Evolutionary conservation across 2,329 filamentous ascomycete species (phyloP), one percentile per base, ranked within the genome.

Genomic region (Colletotrichum chrysophilum): DNA sequence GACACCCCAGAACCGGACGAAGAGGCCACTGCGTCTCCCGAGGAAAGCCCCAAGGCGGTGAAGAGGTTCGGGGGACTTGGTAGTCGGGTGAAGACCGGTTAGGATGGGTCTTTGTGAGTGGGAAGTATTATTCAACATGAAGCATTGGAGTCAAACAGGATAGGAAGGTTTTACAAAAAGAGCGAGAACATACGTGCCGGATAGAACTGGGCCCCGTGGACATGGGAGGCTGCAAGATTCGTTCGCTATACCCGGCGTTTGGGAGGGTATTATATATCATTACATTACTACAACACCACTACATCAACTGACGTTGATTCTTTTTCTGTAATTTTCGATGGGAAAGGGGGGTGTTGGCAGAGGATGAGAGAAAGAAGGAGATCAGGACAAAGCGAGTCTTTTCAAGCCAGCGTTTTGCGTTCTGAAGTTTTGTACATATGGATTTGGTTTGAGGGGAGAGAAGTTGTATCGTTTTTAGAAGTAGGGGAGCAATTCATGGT

Each of bases 61-160:
- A 76, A 74, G 30, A 48, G 56, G 28, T 74, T 74, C n/a, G n/a
- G 32, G 2, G 70, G 65, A 6, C 7, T 76, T 58, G 38, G 38
- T 24, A 74, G 26, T 65, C 74, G 74, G 5, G 70, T 76, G 16
- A 74, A 76, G 70, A 76, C 74, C n/a, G 74, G 74, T 14, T 69
- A 34, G 36, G 67, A 26, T 7, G 8, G 28, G 14, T 52, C 8
- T 4, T 64, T 6, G 30, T 7, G 43, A 52, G 12, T 4, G 43
- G n/a, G n/a, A 13, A 52, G n/a, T 52, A 52, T 52, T 52, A 52
- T 52, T 52, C 43, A 52, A 52, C 43, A 52, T 13, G n/a, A 52
- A 52, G 43, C 43, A 7, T 52, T 34, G 32, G 12, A 62, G 28
- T 21, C 18, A 13, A n/a, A 24, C 32, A 21, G 58, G 18, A 62